Evolutionary conservation across 1,139 yeast genomes (phyloP), one percentile per base, ranked within the genome.

Genomic region (Yamadazyma trypodendri): DNA sequence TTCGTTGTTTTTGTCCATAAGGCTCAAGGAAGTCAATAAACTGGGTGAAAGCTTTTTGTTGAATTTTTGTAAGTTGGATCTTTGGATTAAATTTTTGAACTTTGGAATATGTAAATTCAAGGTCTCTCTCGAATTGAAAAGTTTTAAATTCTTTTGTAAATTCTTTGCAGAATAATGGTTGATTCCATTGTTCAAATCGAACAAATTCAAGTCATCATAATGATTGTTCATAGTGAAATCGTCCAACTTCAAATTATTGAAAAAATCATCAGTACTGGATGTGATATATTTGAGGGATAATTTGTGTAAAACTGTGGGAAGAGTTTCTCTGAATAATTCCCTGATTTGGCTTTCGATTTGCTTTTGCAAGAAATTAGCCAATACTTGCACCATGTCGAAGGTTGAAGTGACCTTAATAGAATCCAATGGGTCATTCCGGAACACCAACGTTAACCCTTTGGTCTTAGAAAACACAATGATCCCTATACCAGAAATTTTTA

Each of bases 401-500:
- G 95, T 84, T 7, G 95, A 84, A 41, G 82, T 79, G 8, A 88
- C 95, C 46, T 81, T 81, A 44, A 88, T 86, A 21, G 83, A 77
- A 48, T 86, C 95, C 42, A 88, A 68, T 0, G 96, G 96, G 59
- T 88, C 96, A 59, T 88, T 88, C 49, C 92, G 74, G 61, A 88
- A 88, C 24, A 88, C 96, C 31, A 88, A 65, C 0, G 96, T 88
- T 37, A 88, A 71, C 0, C 96, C 96, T 54, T 86, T 86, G 4
- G 86, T 74, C 51, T 84, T 83, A 24, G 86, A 79, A 55, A 85
- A 88, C 2, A 88, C 96, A 46, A 87, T 78, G 40, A 88, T 84
- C 15, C 90, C 89, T 43, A 88, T 87, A 2, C 95, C 95, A 41
- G 83, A 78, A 36, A 88, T 70, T 48, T 75, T 75, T 43, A 88